Evolutionary conservation across 2,329 filamentous ascomycete species (phyloP), one percentile per base, ranked within the genome.

Genomic region (Colletotrichum liaoningense): DNA sequence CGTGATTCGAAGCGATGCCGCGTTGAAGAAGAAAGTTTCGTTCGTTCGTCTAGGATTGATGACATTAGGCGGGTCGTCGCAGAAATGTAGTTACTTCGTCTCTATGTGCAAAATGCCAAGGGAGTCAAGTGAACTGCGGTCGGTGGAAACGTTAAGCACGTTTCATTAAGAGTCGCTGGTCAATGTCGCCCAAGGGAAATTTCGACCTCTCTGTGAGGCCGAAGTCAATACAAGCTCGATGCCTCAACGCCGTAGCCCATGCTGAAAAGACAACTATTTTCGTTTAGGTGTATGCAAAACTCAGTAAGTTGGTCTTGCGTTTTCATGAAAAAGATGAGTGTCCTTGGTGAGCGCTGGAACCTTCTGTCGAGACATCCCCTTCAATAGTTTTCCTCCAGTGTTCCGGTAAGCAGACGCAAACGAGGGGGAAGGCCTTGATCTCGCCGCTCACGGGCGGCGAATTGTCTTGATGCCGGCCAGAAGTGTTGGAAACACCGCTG

Each of bases 351-450:
- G 78, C 82, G 72, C 81, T 87, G 14, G 90, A 92, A 67, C 87
- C 88, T 79, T 93, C 92, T 4, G 91, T 92, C 33, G 91, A 93
- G 38, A 89, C 89, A 79, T 98, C 95, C 72, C 95, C 95, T 76
- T 98, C 96, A 78, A 98, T 97, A 2, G 96, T 98, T 85, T 97
- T 98, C 80, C 93, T 92, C 96, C 96, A 99, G 83, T 98, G 95
- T 79, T 98, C 94, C 30, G 96, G 97, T 38, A 98, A 86, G 83
- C 97, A 98, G 55, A 98, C 95, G 80, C 96, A 99, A 63, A 99
- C 96, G 75, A 99, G 88, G 57, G 97, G 97, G 88, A 98, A 98
- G 38, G 97, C 97, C 83, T 98, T 98, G 86, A 98, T 97, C 81
- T 98, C 96, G 73, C 94, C 94, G 69, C 88, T 87, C 12, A 88